Base-by-base conservation (phyloP, 169 alveolate species). In the Plasmodium billcollinsi region DNA sequence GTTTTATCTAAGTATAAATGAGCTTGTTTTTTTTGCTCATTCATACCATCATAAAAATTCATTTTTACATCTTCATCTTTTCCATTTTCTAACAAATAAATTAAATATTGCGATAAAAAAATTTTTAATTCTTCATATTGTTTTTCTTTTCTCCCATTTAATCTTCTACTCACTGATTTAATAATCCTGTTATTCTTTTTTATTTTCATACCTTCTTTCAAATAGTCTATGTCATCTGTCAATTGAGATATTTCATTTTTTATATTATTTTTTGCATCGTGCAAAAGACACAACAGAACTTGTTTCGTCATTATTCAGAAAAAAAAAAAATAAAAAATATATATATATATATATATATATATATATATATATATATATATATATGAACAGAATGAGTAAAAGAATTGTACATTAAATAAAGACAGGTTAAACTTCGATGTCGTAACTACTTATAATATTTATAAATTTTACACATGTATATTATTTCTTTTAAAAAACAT, bases 251-350 rank as follows among this genome's bases (percentile, higher is more conserved):
- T 43, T 69, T 80, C 90, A 54, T 54, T 69, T 20, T 26, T 80
- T 62, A 80, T 20, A 29, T 80, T 78, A 8, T 72, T 70, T 11
- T 50, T 80, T 39, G 74, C 90, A 80, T 80, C 70, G 49, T 80
- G 83, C 8, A 54, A 74, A 67, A 80, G 63, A 43, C 85, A 49
- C 43, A 80, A 67, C 21, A 80, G 18, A 54, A 80, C 56, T 12
- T 70, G 61, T 29, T 67, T 80, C 12, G 33, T 58, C 90, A 80
- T 80, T 54, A 39, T 39, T 43, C 12, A 66, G n/a, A 33, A 39
- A 75, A 62, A 18, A 45, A 65, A 52, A 54, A 71, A 47, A 71
- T 47, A 69, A 20, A 3, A 8, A 20, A 33, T 2, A 33, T 2
- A 29, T 3, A 29, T 29, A 29, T 29, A 29, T 29, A 29, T 29